A percentile compares a stretch with the other conserved stretches of the same genome.
phyloP scores from a whole-genome alignment of 768 basidiomycete genomes.

The Galerina sulciceps region DNA sequence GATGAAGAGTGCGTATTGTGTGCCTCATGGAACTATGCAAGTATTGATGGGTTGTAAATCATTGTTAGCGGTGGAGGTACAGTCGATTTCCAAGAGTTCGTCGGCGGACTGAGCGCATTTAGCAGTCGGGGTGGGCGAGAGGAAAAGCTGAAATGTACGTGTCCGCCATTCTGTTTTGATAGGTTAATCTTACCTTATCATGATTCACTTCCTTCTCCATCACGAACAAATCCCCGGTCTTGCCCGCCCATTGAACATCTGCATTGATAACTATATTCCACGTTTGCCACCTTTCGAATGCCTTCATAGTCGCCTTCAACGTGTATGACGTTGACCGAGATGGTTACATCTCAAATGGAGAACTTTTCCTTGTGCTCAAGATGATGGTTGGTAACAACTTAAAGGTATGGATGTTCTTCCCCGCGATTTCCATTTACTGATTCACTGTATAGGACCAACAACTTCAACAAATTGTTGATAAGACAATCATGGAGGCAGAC shows the following conservation, averaged over 20 bases:
- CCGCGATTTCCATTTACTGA: slow-evolving; percentile 5
- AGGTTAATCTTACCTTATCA: slow-evolving; percentile 2
- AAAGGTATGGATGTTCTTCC: slow-evolving; percentile 61
- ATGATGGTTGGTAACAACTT: slow-evolving; percentile 99
- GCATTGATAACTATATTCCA: too few species aligned
- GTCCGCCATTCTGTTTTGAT: not conserved
- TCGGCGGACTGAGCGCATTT: slow-evolving; percentile 96
- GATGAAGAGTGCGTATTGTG: slow-evolving; percentile 87
- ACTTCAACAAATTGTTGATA: slow-evolving; percentile 98
- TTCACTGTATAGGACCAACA: slow-evolving; percentile 79
- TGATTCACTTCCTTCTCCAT: slow-evolving; percentile 4
- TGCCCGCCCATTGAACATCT: too few species aligned
- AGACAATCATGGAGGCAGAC: slow-evolving; percentile 99
- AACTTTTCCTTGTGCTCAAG: slow-evolving; percentile 97
- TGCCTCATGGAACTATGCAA: not conserved
- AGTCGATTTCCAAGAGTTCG: slow-evolving; percentile 99
- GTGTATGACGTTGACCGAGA: slow-evolving; percentile 99
- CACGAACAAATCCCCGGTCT: not conserved
- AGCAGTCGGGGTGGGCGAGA: slow-evolving; percentile 96
- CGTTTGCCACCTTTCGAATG: slow-evolving; percentile 4
- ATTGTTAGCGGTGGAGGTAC: slow-evolving; percentile 88
- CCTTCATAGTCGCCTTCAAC: slow-evolving; percentile 89
- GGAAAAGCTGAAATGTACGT: slow-evolving; percentile 93
- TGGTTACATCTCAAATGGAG: slow-evolving; percentile 97
- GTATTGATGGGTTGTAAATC: not conserved